Conservation (phyloP, 345 rosid species). For the Sisymbrium altissimum region DNA sequence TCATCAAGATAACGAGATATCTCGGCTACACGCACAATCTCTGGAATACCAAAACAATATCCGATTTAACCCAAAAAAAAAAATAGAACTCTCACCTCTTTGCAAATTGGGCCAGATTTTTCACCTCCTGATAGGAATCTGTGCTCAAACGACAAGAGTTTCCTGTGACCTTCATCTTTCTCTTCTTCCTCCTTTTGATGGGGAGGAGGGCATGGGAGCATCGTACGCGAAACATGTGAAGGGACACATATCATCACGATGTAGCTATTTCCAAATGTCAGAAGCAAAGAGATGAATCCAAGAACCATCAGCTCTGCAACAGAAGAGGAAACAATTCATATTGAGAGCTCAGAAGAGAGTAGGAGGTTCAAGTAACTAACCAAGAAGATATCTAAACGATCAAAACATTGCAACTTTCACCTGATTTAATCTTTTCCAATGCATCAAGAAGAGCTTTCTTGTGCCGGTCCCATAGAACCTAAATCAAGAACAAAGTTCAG, state of each 20-base stretch:
- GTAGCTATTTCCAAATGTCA: constrained; percentile 68
- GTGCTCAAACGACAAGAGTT: constrained; percentile 54
- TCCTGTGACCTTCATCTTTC: constrained; percentile 45
- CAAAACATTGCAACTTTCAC: constrained; percentile 32
- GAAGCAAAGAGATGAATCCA: constrained; percentile 88
- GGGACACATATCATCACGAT: constrained; percentile 68
- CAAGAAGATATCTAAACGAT: not conserved
- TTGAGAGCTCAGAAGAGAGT: not conserved
- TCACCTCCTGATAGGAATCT: constrained; percentile 45
- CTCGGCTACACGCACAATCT: constrained; percentile 10
- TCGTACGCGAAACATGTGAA: constrained; percentile 43
- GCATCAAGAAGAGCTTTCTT: constrained; percentile 87
- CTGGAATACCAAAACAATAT: not conserved
- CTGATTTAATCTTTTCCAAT: constrained; percentile 82
- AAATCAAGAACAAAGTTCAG: constrained; percentile 25
- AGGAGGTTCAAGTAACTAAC: not conserved
- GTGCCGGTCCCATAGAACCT: constrained; percentile 77
- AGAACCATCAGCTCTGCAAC: constrained; percentile 89
- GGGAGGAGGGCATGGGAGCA: constrained; percentile 61
- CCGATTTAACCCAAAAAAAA: not conserved
- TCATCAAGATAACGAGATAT: constrained; percentile 11
- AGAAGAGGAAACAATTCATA: not conserved
- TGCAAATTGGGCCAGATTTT: constrained; percentile 42
- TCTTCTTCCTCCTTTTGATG: constrained; percentile 1
- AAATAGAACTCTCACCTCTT: constrained; percentile 37